These are phyloP conservation scores for Boletellus ananas DNA, from an alignment of 768 basidiomycete species.

Conservation along the genomic window DNA sequence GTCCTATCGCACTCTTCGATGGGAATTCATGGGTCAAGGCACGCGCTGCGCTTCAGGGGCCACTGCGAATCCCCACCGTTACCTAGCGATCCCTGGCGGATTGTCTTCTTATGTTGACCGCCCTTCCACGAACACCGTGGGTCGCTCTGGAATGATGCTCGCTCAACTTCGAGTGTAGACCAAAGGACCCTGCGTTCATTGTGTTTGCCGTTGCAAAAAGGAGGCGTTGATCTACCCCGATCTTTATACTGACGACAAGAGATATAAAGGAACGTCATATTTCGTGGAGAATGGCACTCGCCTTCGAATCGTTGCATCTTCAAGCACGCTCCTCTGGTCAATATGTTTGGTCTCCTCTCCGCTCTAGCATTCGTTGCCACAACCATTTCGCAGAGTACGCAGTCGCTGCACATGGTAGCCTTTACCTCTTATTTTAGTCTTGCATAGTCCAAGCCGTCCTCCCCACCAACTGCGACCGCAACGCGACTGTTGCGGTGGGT, in stretches of 20 bases:
- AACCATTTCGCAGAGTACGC: slow-evolving; percentile 17
- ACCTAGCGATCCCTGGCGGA: no score
- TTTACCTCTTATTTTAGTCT: slow-evolving; percentile 15
- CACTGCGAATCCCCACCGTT: no score
- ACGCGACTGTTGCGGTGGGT: slow-evolving; percentile 51
- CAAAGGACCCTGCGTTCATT: background rate
- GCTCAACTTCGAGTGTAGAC: no score
- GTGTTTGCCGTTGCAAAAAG: background rate
- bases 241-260: background rate
- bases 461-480: slow-evolving; percentile 52
- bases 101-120: no score
- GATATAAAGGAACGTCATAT: slow-evolving; percentile 18
- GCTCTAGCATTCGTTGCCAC: slow-evolving; percentile 15
- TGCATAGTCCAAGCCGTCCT: slow-evolving; percentile 40
- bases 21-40: no score
- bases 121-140: no score
- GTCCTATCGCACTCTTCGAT: no score
- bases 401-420: background rate
- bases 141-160: no score
- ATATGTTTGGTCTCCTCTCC: slow-evolving; percentile 20
- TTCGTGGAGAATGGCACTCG: background rate
- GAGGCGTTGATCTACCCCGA: background rate
- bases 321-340: background rate
- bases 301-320: background rate
- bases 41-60: no score